A percentile compares a stretch with the other conserved stretches of the same genome.
These are phyloP conservation scores for Penicillium nordicum DNA, from an alignment of 2,329 filamentous ascomycete genomes.

Conservation along the genomic window DNA sequence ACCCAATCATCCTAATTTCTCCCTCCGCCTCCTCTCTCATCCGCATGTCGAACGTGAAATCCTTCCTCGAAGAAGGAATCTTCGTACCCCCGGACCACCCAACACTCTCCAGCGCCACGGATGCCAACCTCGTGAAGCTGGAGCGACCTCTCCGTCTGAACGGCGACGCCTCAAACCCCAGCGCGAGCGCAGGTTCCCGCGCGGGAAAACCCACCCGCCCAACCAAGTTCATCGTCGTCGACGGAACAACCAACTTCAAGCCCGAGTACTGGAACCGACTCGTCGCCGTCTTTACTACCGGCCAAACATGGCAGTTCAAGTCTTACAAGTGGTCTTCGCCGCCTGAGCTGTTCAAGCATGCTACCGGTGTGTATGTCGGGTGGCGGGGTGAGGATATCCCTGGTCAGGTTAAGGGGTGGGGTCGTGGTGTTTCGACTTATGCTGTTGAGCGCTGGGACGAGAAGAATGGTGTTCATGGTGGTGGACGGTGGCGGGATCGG, in stretches of 20 bases:
- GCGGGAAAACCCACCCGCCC: constrained; percentile 60
- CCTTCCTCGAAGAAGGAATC: constrained; percentile 80
- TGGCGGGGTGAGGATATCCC: constrained; percentile 83
- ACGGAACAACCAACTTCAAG: constrained; percentile 90
- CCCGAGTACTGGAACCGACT: constrained; percentile 96
- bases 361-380: constrained; percentile 82
- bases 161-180: constrained; percentile 29
- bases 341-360: constrained; percentile 83
- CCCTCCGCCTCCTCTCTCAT: constrained; percentile 92
- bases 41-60: constrained; percentile 92
- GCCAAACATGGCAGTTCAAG: constrained; percentile 98
- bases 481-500: constrained; percentile 72
- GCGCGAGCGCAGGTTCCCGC: constrained; percentile 16
- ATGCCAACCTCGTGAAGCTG: constrained; percentile 80
- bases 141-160: constrained; percentile 67
- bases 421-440: constrained; percentile 73
- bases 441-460: constrained; percentile 79
- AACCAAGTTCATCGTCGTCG: constrained; percentile 91
- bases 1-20: constrained; percentile 95
- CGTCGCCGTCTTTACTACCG: constrained; percentile 94
- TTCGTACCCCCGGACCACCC: constrained; percentile 72
- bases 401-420: constrained; percentile 76
- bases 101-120: constrained; percentile 59
- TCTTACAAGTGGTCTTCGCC: constrained; percentile 94
- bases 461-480: constrained; percentile 37